Conservation (phyloP, 306 rosid genomes). For the Begonia loranthoides region DNA sequence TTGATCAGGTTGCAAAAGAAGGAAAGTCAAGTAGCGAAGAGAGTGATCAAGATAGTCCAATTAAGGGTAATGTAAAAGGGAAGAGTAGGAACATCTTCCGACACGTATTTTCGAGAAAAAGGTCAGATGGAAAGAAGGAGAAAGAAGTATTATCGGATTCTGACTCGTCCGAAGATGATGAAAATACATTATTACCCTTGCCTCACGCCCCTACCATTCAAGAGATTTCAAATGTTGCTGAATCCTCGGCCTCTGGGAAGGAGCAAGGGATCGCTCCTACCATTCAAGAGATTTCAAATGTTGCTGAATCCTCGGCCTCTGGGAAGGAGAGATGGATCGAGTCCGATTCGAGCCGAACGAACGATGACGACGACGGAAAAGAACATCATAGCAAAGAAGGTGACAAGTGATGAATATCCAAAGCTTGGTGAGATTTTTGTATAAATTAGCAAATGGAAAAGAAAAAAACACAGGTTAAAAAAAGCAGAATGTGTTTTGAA, state of each 20-base stretch:
- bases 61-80: conserved; percentile 41
- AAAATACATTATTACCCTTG: conserved; percentile 8
- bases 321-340: conserved; percentile 6
- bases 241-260: conserved; percentile 1
- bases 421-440: too few species aligned
- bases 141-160: conserved; percentile 18
- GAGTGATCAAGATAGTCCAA: conserved; percentile 41
- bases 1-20: conserved; percentile 25
- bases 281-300: conserved; percentile 20
- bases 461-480: too few species aligned
- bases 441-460: too few species aligned
- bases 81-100: conserved; percentile 36
- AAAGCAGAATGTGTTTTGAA: too few species aligned
- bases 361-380: too few species aligned
- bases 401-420: too few species aligned
- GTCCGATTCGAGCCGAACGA: too few species aligned
- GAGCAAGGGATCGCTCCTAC: conserved; percentile 14
- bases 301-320: conserved; percentile 9
- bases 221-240: conserved; percentile 22
- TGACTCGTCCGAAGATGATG: conserved; percentile 41
- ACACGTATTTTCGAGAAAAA: conserved; percentile 44
- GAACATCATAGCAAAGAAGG: too few species aligned
- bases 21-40: conserved; percentile 28
- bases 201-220: conserved; percentile 18
- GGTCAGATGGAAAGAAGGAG: conserved; percentile 16